Base-by-base conservation (phyloP, 2,329 filamentous ascomycete species). In the Arachnomyces sp. region DNA sequence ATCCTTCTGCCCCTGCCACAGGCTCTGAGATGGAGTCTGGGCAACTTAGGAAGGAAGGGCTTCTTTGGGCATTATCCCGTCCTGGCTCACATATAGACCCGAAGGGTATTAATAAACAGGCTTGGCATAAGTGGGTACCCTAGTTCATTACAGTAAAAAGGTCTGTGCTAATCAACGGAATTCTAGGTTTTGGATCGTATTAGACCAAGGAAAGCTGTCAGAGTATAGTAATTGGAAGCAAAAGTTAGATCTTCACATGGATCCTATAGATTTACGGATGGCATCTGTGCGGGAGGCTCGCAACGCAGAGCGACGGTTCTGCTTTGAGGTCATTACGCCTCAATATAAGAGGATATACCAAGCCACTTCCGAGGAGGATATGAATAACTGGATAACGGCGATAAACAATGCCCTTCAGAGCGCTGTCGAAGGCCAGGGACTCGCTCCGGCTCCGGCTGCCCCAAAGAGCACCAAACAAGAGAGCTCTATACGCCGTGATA, bases 191-290 rank as follows among this genome's bases (percentile, higher is more conserved):
- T 98, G 92, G 92, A 93, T 98, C 48, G 92, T 98, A 2, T 73
- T 98, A 33, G 93, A 96, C 59, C 89, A 94, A 63, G 92, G 92
- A 16, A 94, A 92, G 59, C 73, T 98, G 12, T 95, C 90, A 1
- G 92, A 98, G 58, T 98, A 98, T 64, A 94, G 89, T 59, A 96
- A 98, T 61, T 98, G 92, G 92, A 98, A 98, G 65, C 87, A 98
- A 60, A 90, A 80, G 60, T 76, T 98, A 16, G 92, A 98, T 62
- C 71, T 96, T 17, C 93, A 98, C 60, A 96, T 94, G 79, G 92
- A 96, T 2, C 92, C 92, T 0, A 96, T 98, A 49, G 93, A 98
- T 61, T 71, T 98, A 34, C 84, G 92, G 28, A 92, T 96, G 79
- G 92, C 92, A 7, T 96, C 92, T 12, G 93, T 98, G 12, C 80